phyloP scores from a whole-genome alignment of 305 asterid genomes.

The Fraxinus latifolia region DNA sequence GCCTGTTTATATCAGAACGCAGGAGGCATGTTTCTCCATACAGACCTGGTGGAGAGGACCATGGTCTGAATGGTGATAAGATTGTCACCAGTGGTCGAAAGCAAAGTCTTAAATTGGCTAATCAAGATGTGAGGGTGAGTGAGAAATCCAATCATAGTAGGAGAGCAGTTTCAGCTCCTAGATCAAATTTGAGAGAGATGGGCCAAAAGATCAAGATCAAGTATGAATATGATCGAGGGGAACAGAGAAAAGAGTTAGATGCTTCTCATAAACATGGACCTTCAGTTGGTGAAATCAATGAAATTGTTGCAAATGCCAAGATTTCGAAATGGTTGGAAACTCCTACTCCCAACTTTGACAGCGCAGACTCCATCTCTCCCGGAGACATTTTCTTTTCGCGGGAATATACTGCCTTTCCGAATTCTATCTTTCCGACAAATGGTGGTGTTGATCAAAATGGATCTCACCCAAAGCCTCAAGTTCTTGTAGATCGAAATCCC shows the following conservation, averaged over 20 bases:
- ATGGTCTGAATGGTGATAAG: not conserved
- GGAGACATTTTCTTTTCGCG: conserved; percentile 63
- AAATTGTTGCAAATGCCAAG: conserved; percentile 60
- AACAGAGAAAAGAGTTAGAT: conserved; percentile 31
- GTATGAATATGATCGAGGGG: conserved; percentile 43
- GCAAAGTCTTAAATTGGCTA: conserved; percentile 18
- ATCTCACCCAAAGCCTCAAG: conserved; percentile 40
- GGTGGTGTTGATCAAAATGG: conserved; percentile 22
- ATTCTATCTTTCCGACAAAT: conserved; percentile 18
- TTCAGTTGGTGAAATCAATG: conserved; percentile 68
- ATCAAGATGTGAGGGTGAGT: conserved; percentile 17
- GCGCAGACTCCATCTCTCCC: conserved; percentile 57
- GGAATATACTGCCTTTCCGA: conserved; percentile 32
- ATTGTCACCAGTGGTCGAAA: conserved; percentile 5
- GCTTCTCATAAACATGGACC: conserved; percentile 34
- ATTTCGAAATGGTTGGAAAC: conserved; percentile 30
- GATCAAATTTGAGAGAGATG: conserved; percentile 37
- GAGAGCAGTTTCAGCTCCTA: conserved; percentile 58
- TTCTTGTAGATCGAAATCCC: conserved; percentile 22
- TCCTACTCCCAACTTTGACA: conserved; percentile 28
- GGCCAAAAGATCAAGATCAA: conserved; percentile 15
- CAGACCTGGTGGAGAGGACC: conserved; percentile 17
- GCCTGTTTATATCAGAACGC: conserved; percentile 43
- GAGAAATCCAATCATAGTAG: conserved; percentile 31
- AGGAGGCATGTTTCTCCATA: conserved; percentile 43